phyloP scores from a whole-genome alignment of 768 basidiomycete species.

The Russula vinacea region DNA sequence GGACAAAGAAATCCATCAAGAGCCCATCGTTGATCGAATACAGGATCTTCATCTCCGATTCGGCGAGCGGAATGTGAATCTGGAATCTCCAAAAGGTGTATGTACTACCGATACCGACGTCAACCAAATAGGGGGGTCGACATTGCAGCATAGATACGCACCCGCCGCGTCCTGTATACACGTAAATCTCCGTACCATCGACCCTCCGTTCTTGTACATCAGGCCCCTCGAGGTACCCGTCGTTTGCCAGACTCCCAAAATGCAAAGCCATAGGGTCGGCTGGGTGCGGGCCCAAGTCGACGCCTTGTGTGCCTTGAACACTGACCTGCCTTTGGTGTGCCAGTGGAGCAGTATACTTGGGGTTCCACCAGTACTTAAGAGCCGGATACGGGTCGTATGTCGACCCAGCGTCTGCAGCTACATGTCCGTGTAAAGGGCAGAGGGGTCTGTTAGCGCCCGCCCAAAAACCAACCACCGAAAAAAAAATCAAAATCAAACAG shows the following conservation, averaged over 20 bases:
- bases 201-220: slow-evolving; percentile 44
- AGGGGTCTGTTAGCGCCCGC: not conserved
- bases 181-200: slow-evolving; percentile 64
- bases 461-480: not conserved
- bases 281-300: slow-evolving; percentile 68
- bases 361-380: slow-evolving; percentile 74
- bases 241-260: slow-evolving; percentile 21
- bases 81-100: slow-evolving; percentile 95
- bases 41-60: slow-evolving; percentile 67
- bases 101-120: slow-evolving; percentile 47
- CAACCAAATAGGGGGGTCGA: not conserved
- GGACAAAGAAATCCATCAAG: slow-evolving; percentile 76
- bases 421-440: not conserved
- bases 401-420: slow-evolving; percentile 77
- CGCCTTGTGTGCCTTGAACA: slow-evolving; percentile 38
- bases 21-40: slow-evolving; percentile 85
- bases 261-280: slow-evolving; percentile 62
- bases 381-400: slow-evolving; percentile 71
- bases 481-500: not conserved
- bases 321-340: slow-evolving; percentile 11
- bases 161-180: slow-evolving; percentile 58
- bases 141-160: slow-evolving; percentile 26
- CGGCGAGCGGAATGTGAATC: slow-evolving; percentile 72
- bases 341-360: slow-evolving; percentile 39
- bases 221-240: slow-evolving; percentile 20